Percentiles rank a stretch among this genome's conserved stretches.
phyloP scores from a whole-genome alignment of 2,329 filamentous ascomycete species.

The Aspergillus nomiae region DNA sequence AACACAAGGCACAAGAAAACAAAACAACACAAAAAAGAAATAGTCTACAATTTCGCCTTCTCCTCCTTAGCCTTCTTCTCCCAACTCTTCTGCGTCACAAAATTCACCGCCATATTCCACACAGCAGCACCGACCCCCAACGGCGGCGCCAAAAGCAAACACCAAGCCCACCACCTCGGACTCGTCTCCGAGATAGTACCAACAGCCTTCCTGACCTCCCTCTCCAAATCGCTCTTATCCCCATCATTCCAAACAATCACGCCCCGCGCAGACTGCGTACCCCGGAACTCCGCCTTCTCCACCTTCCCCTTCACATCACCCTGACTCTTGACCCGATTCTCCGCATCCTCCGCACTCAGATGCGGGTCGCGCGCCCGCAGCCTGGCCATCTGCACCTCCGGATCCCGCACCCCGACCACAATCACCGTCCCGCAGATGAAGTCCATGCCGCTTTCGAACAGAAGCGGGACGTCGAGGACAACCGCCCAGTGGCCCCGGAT shows the following conservation, averaged over 20 bases:
- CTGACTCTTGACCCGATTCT: conserved; percentile 84
- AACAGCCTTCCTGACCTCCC: conserved; percentile 69
- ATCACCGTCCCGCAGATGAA: conserved; percentile 80
- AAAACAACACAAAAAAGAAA: neutral
- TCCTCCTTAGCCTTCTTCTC: conserved; percentile 59
- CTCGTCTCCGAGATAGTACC: conserved; percentile 62
- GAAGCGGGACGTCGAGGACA: conserved; percentile 84
- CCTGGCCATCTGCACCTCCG: conserved; percentile 77
- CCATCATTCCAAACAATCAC: conserved; percentile 92
- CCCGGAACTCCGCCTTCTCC: conserved; percentile 66
- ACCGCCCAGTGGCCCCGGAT: conserved; percentile 80
- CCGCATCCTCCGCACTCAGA: conserved; percentile 80
- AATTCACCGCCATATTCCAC: conserved; percentile 74
- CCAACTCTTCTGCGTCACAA: conserved; percentile 71
- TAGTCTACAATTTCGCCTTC: conserved; percentile 60
- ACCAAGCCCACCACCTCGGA: conserved; percentile 82
- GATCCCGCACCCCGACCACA: conserved; percentile 82
- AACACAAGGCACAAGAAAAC: too few relatives aligned
- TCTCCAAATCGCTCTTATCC: conserved; percentile 67
- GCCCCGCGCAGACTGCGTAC: conserved; percentile 59
- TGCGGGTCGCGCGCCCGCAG: conserved; percentile 75
- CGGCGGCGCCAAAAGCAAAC: conserved; percentile 70
- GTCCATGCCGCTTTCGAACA: conserved; percentile 89
- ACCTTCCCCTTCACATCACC: conserved; percentile 84
- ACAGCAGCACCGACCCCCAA: conserved; percentile 68